Percentiles rank a stretch among this genome's conserved stretches.
Evolutionary conservation across 768 basidiomycete species (phyloP).

Genomic region (Tricholoma sp.): DNA sequence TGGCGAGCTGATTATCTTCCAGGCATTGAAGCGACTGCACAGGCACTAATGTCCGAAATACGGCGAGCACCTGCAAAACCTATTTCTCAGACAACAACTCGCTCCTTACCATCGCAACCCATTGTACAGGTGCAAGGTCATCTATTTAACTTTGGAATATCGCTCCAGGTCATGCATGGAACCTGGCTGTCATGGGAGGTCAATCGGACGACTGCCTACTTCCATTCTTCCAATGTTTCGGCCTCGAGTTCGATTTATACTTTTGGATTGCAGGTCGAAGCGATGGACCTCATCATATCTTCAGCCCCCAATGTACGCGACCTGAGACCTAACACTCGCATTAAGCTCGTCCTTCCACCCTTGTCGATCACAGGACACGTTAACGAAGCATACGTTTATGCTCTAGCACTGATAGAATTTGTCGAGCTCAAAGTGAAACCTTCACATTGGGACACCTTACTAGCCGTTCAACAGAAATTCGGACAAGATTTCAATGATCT

Average conservation of each 20-base stretch:
- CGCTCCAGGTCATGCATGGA: constrained; percentile 81
- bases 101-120: constrained; percentile 20
- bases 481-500: constrained; percentile 87
- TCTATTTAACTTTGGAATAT: constrained; percentile 47
- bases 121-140: constrained; percentile 49
- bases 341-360: constrained; percentile 64
- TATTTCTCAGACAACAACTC: constrained; percentile 24
- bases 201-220: constrained; percentile 42
- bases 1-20: constrained; percentile 81
- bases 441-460: constrained; percentile 76
- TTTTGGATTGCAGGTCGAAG: constrained; percentile 63
- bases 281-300: constrained; percentile 57
- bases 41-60: constrained; percentile 62
- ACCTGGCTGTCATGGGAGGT: constrained; percentile 82
- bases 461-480: constrained; percentile 84
- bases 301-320: constrained; percentile 36
- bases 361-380: constrained; percentile 58
- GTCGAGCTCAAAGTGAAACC: constrained; percentile 75
- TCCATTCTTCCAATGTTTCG: constrained; percentile 32
- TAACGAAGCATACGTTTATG: constrained; percentile 43
- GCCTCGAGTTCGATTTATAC: constrained; percentile 29
- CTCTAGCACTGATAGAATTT: constrained; percentile 59
- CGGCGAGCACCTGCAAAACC: constrained; percentile 35
- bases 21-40: constrained; percentile 62
- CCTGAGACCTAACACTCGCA: constrained; percentile 36